These are phyloP conservation scores for Megacollybia marginata DNA, from an alignment of 768 basidiomycete species.

Conservation along the genomic window DNA sequence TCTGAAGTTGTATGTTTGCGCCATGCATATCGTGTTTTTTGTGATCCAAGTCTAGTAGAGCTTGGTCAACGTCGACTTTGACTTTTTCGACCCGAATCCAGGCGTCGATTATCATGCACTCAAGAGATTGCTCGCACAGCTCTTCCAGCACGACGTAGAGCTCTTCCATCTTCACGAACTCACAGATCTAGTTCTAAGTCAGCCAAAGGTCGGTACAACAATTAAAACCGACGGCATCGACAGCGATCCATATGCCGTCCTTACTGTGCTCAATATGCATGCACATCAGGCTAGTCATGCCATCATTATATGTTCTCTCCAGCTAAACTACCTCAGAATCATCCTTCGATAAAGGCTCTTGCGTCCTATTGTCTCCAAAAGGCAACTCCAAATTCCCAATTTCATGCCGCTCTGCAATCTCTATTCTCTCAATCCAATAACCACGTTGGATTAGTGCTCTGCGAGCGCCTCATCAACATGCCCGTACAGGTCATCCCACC, in stretches of 20 bases:
- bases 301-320: neutral
- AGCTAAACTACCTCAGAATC: slow-evolving; percentile 37
- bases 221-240: slow-evolving; percentile 89
- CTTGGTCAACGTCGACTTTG: slow-evolving; percentile 84
- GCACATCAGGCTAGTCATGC: slow-evolving; percentile 45
- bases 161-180: slow-evolving; percentile 64
- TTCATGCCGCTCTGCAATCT: slow-evolving; percentile 46
- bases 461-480: slow-evolving; percentile 91
- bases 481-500: slow-evolving; percentile 89
- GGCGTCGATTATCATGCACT: slow-evolving; percentile 81
- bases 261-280: slow-evolving; percentile 79
- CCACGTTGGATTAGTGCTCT: slow-evolving; percentile 78
- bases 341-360: slow-evolving; percentile 65
- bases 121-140: slow-evolving; percentile 63
- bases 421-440: slow-evolving; percentile 44
- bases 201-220: slow-evolving; percentile 75
- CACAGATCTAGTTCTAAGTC: slow-evolving; percentile 69
- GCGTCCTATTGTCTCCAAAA: slow-evolving; percentile 64
- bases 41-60: slow-evolving; percentile 30
- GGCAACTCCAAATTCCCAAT: slow-evolving; percentile 36
- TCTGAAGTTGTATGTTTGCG: slow-evolving; percentile 20
- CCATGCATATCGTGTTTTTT: neutral
- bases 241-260: slow-evolving; percentile 84
- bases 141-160: slow-evolving; percentile 71
- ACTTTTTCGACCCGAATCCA: slow-evolving; percentile 86